phyloP scores from a whole-genome alignment of 148 eudicot genomes.

The Dianthus caryophyllus region DNA sequence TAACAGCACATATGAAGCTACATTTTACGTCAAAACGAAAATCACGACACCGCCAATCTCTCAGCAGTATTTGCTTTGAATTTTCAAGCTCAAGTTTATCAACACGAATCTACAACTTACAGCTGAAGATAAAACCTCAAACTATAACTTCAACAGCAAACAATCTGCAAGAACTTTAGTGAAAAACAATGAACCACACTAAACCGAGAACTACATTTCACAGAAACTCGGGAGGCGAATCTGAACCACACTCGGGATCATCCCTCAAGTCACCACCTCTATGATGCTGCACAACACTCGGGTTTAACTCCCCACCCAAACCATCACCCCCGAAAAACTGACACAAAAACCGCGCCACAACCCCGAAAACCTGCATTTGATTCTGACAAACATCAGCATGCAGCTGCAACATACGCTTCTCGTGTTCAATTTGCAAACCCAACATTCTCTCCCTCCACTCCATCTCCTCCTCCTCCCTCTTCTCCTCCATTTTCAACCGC shows the following conservation, averaged over 20 bases:
- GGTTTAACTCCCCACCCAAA: conserved; percentile 54
- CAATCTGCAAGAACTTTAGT: too few species aligned
- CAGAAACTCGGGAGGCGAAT: conserved; percentile 64
- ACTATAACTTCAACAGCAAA: not conserved
- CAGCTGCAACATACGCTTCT: conserved; percentile 90
- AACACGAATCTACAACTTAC: not conserved
- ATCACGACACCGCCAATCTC: not conserved
- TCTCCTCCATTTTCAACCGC: conserved; percentile 79
- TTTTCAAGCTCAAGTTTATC: too few species aligned
- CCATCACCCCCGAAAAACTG: conserved; percentile 78
- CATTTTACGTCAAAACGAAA: not conserved
- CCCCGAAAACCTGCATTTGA: conserved; percentile 73
- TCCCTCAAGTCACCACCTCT: conserved; percentile 66
- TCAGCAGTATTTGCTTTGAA: too few species aligned
- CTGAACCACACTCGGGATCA: conserved; percentile 54
- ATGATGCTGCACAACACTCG: conserved; percentile 66
- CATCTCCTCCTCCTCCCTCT: conserved; percentile 79
- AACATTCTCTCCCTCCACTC: conserved; percentile 80
- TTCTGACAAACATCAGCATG: conserved; percentile 83
- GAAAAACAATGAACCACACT: too few species aligned
- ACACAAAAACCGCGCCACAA: conserved; percentile 61
- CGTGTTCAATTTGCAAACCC: conserved; percentile 72
- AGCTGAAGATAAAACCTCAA: not conserved
- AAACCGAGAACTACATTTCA: conserved; percentile 36
- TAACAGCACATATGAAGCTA: conserved; percentile 5